phyloP scores from a whole-genome alignment of 148 eudicot species.

The Linanthus parryae region DNA sequence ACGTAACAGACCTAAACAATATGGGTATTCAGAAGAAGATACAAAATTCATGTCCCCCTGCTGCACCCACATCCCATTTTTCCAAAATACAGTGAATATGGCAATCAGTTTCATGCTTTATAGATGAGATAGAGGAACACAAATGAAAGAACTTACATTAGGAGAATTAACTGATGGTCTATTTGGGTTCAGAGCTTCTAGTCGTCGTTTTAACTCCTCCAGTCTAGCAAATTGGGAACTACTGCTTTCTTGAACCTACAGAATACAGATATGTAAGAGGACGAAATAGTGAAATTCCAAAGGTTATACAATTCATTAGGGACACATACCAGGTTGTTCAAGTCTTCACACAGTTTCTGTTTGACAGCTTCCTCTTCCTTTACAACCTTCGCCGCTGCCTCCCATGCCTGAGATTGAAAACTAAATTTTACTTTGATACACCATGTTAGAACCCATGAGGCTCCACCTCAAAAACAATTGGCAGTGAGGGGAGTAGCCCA shows the following conservation, averaged over 20 bases:
- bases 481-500: no score
- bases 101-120: no score
- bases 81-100: no score
- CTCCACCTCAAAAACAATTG: no score
- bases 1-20: no score
- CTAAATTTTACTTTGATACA: not conserved
- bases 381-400: conserved; percentile 63
- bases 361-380: conserved; percentile 82
- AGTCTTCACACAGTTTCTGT: conserved; percentile 88
- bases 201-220: conserved; percentile 79
- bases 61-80: no score
- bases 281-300: conserved; percentile 23
- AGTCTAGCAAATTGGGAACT: conserved; percentile 64
- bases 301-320: conserved; percentile 13
- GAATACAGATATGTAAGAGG: conserved; percentile 6
- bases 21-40: no score
- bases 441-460: no score
- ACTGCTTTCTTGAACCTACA: conserved; percentile 84
- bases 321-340: conserved; percentile 57
- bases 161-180: conserved; percentile 36
- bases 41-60: no score
- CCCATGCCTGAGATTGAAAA: conserved; percentile 48
- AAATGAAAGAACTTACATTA: conserved; percentile 29
- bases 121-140: not conserved
- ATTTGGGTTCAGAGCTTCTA: conserved; percentile 86